phyloP scores from a whole-genome alignment of 2,329 filamentous ascomycete species.

The Didymosphaeria variabile region DNA sequence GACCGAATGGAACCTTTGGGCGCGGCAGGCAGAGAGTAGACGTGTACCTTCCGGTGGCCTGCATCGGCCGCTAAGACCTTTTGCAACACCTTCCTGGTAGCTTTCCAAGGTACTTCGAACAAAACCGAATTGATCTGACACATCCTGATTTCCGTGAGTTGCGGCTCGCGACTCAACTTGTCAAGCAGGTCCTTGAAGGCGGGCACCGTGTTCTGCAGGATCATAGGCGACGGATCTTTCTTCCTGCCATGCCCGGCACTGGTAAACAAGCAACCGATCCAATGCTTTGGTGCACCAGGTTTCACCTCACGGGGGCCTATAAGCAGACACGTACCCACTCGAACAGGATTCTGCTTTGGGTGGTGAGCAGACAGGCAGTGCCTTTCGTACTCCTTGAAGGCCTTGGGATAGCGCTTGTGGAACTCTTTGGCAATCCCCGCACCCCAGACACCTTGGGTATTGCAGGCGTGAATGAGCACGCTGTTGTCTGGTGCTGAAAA shows the following conservation, averaged over 20 bases:
- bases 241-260: constrained; percentile 58
- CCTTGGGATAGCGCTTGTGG: constrained; percentile 59
- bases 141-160: constrained; percentile 52
- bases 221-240: constrained; percentile 53
- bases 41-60: constrained; percentile 32
- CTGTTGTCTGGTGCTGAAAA: constrained; percentile 61
- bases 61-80: constrained; percentile 33
- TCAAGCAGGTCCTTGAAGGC: constrained; percentile 60
- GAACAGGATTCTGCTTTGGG: constrained; percentile 34
- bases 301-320: constrained; percentile 60
- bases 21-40: constrained; percentile 30
- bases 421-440: constrained; percentile 66
- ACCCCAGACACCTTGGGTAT: constrained; percentile 66
- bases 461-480: constrained; percentile 68
- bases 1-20: background rate
- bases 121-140: constrained; percentile 67
- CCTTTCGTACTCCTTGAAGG: constrained; percentile 57
- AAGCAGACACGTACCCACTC: constrained; percentile 60
- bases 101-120: constrained; percentile 65
- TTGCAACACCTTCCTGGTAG: constrained; percentile 56
- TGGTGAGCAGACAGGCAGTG: constrained; percentile 55
- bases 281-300: constrained; percentile 53
- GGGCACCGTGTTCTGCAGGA: constrained; percentile 59
- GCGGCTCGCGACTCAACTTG: constrained; percentile 47
- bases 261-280: constrained; percentile 69